phyloP scores from a whole-genome alignment of 768 basidiomycete species.

The Rhizopogon vesiculosus region DNA sequence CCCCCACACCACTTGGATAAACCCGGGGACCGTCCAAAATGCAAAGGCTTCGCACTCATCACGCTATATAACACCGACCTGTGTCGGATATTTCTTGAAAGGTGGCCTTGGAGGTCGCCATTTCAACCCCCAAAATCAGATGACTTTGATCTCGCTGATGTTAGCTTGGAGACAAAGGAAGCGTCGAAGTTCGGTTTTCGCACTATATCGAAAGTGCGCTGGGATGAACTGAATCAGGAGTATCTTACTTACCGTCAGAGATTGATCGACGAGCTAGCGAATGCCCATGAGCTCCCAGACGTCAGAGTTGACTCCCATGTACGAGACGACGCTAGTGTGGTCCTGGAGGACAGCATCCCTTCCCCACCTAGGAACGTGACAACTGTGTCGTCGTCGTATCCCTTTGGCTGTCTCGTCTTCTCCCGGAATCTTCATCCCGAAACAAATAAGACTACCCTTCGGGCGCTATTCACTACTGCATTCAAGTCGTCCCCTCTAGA shows the following conservation, averaged over 20 bases:
- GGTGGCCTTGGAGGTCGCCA: conserved; percentile 60
- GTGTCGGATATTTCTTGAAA: conserved; percentile 35
- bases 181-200: conserved; percentile 60
- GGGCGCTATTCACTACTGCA: conserved; percentile 46
- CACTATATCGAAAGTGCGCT: conserved; percentile 47
- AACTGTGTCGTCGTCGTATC: conserved; percentile 39
- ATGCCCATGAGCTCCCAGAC: background rate
- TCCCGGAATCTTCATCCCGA: conserved; percentile 65
- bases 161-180: conserved; percentile 25
- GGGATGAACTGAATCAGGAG: conserved; percentile 63
- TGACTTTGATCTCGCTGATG: background rate
- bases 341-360: background rate
- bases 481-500: conserved; percentile 18
- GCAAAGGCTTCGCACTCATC: conserved; percentile 75
- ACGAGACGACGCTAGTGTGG: background rate
- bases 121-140: background rate
- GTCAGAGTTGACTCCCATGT: background rate
- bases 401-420: conserved; percentile 64
- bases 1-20: conserved; percentile 64
- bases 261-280: conserved; percentile 45
- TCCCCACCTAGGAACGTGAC: conserved; percentile 4
- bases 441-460: conserved; percentile 80
- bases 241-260: conserved; percentile 59
- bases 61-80: conserved; percentile 41
- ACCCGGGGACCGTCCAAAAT: conserved; percentile 47